Evolutionary conservation across 2,329 filamentous ascomycete species (phyloP).

Genomic region (Diplodia mutila): DNA sequence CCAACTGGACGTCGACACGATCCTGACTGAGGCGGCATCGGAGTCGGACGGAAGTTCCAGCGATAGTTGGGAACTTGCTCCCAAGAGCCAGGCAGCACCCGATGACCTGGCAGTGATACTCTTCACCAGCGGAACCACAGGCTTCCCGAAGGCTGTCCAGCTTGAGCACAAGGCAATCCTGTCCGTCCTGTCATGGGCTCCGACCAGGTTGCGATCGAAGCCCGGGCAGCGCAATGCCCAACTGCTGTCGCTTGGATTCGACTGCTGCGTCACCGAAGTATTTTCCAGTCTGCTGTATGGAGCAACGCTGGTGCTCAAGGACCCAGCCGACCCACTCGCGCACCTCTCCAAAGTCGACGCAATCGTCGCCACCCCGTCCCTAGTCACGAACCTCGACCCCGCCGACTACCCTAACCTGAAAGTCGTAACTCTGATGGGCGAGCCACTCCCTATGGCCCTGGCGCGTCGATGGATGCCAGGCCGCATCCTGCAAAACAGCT

Average conservation of each 20-base stretch:
- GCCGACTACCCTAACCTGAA: constrained; percentile 17
- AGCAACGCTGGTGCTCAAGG: constrained; percentile 26
- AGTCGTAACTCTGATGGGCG: constrained; percentile 18
- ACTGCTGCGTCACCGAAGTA: constrained; percentile 27
- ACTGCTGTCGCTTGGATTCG: constrained; percentile 26
- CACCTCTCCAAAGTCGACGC: constrained; percentile 23
- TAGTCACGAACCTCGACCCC: constrained; percentile 17
- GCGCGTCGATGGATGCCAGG: constrained; percentile 20
- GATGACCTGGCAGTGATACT: constrained; percentile 17
- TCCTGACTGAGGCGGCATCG: neutral
- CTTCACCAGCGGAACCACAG: constrained; percentile 26
- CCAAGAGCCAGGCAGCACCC: neutral
- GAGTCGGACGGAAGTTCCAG: neutral
- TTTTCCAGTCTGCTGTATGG: constrained; percentile 27
- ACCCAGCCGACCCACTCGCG: constrained; percentile 18
- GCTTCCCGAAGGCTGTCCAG: constrained; percentile 22
- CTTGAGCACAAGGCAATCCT: constrained; percentile 23
- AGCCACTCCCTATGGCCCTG: constrained; percentile 19
- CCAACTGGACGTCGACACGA: neutral
- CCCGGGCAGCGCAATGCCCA: constrained; percentile 26
- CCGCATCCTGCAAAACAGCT: constrained; percentile 18
- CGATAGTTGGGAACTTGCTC: neutral
- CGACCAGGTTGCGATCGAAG: constrained; percentile 20
- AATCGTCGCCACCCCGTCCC: constrained; percentile 22
- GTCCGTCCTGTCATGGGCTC: constrained; percentile 19